These are phyloP conservation scores for Gracilaria domingensis DNA, from an alignment of 23 red algal species.

Conservation along the genomic window DNA sequence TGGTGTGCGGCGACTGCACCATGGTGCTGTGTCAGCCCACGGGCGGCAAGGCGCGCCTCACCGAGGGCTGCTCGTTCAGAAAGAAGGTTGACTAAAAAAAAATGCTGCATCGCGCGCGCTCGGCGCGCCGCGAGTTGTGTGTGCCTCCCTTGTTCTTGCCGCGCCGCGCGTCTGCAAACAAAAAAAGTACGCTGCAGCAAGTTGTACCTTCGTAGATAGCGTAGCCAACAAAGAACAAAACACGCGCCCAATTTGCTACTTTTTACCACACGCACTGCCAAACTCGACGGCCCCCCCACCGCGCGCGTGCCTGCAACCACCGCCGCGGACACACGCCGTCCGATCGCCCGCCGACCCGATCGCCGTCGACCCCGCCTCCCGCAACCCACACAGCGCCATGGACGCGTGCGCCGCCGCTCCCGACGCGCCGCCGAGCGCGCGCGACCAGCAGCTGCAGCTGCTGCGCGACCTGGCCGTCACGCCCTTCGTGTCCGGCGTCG, in stretches of 20 bases:
- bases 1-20: slow-evolving; percentile 93
- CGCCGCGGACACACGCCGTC: no score
- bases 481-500: slow-evolving; percentile 34
- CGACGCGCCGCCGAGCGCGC: neutral
- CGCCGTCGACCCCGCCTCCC: neutral
- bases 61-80: slow-evolving; percentile 94
- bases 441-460: neutral
- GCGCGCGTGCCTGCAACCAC: no score
- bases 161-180: no score
- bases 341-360: neutral
- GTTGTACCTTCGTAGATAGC: no score
- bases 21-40: slow-evolving; percentile 96
- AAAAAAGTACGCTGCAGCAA: no score
- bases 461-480: neutral
- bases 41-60: slow-evolving; percentile 89
- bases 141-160: no score
- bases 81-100: slow-evolving; percentile 88
- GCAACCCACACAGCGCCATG: neutral
- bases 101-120: neutral
- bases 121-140: no score
- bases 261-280: no score
- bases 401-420: neutral
- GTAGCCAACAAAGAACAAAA: no score
- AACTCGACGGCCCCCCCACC: no score
- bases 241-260: no score